These are phyloP conservation scores for Talaromyces sp. DNA, from an alignment of 2,329 filamentous ascomycete genomes.

Conservation along the genomic window DNA sequence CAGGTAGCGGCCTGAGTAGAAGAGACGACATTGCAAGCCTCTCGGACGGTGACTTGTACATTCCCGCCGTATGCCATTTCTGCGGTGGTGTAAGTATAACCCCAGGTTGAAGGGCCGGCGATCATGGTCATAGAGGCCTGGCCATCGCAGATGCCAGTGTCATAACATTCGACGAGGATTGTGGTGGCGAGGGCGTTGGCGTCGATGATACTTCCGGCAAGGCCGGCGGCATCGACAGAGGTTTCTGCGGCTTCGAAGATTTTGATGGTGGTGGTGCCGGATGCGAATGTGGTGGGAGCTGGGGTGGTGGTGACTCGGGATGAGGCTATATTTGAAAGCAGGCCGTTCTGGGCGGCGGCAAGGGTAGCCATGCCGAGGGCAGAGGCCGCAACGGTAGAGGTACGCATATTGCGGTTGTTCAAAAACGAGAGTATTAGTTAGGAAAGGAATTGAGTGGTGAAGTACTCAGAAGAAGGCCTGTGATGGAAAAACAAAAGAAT, in stretches of 20 bases:
- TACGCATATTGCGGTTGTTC: not conserved
- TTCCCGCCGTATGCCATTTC: not conserved
- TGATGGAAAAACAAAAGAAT: not conserved
- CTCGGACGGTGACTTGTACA: not conserved
- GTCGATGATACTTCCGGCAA: not conserved
- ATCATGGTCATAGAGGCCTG: not conserved
- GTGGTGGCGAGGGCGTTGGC: not conserved
- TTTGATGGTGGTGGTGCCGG: constrained; percentile 3
- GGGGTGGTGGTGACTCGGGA: not conserved
- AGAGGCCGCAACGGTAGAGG: not conserved
- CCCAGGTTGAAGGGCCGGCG: not conserved
- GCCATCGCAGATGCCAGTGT: not conserved
- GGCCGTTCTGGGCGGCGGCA: not conserved
- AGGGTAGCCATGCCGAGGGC: not conserved
- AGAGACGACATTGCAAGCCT: not conserved
- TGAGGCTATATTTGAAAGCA: not conserved
- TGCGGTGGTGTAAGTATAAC: not conserved
- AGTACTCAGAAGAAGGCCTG: not conserved
- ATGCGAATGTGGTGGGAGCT: constrained; percentile 1
- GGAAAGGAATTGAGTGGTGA: not conserved
- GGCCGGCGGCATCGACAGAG: not conserved
- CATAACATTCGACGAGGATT: not conserved
- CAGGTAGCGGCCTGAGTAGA: constrained; percentile 1
- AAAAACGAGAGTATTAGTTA: not conserved
- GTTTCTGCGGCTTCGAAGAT: constrained; percentile 1